Conservation (phyloP, 768 basidiomycete species). For the Pisolithus orientalis region DNA sequence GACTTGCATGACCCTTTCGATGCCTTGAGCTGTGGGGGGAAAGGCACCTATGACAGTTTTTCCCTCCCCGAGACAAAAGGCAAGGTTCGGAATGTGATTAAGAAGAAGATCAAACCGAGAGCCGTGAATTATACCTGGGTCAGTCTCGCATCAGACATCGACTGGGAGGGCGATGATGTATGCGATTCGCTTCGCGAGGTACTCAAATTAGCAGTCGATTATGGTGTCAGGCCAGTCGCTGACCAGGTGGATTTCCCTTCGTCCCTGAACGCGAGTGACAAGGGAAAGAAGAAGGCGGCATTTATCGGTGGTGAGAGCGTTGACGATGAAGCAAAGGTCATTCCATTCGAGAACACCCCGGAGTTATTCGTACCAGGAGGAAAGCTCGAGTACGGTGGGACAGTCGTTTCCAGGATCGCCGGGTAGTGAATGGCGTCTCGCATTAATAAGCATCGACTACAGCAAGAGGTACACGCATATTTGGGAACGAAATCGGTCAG, state of each 20-base stretch:
- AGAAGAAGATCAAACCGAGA: slow-evolving; percentile 30
- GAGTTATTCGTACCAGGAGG: slow-evolving; percentile 22
- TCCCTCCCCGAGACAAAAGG: slow-evolving; percentile 8
- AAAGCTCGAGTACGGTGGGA: slow-evolving; percentile 27
- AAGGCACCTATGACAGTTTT: neutral
- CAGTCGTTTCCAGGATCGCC: slow-evolving; percentile 31
- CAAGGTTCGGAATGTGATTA: slow-evolving; percentile 20
- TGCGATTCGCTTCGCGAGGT: slow-evolving; percentile 42
- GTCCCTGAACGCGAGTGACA: slow-evolving; percentile 8
- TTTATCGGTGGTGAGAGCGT: slow-evolving; percentile 8
- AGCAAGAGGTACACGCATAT: too few species aligned
- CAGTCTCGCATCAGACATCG: slow-evolving; percentile 72
- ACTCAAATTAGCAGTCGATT: slow-evolving; percentile 31
- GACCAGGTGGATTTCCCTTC: slow-evolving; percentile 16
- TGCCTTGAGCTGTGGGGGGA: slow-evolving; percentile 15
- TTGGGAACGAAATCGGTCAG: too few species aligned
- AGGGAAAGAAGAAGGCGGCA: slow-evolving; percentile 23
- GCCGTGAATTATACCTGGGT: slow-evolving; percentile 77
- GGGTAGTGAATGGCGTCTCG: slow-evolving; percentile 7
- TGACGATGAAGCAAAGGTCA: slow-evolving; percentile 19
- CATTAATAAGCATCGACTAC: too few species aligned
- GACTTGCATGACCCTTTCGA: neutral
- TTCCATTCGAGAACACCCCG: slow-evolving; percentile 32
- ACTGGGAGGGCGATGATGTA: slow-evolving; percentile 77
- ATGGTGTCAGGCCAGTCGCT: slow-evolving; percentile 24